A percentile compares a stretch with the other conserved stretches of the same genome.
Evolutionary conservation across 2,329 filamentous ascomycete genomes (phyloP).

Genomic region (Xylariales sp.): DNA sequence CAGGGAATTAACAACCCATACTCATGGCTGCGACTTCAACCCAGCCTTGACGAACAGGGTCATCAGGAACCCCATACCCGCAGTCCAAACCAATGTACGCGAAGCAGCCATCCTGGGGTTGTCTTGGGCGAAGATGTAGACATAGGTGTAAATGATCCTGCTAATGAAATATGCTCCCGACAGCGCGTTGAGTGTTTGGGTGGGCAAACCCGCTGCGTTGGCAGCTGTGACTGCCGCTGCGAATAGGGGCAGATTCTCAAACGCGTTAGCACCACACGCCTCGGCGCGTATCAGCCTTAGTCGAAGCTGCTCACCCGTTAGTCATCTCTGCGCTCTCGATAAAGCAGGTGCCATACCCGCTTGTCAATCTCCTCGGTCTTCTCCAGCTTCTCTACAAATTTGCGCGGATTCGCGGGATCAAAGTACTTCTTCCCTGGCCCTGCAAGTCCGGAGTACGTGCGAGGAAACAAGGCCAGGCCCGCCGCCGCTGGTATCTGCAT

Average conservation of each 20-base stretch:
- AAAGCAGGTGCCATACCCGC: slow-evolving; percentile 14
- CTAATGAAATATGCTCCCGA: slow-evolving; percentile 7
- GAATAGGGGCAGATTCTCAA: slow-evolving; percentile 13
- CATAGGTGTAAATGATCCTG: slow-evolving; percentile 10
- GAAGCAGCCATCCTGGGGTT: slow-evolving; percentile 16
- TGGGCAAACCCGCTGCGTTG: slow-evolving; percentile 8
- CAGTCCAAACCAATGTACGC: slow-evolving; percentile 21
- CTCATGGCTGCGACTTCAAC: slow-evolving; percentile 8
- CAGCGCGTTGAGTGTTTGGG: slow-evolving; percentile 7
- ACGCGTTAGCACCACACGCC: slow-evolving; percentile 6
- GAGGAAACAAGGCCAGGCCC: slow-evolving; percentile 20
- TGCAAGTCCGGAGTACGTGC: slow-evolving; percentile 25
- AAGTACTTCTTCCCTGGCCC: slow-evolving; percentile 23
- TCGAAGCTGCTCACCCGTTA: slow-evolving; percentile 12
- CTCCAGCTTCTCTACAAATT: slow-evolving; percentile 18
- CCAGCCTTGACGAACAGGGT: slow-evolving; percentile 23
- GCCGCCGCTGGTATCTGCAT: slow-evolving; percentile 22
- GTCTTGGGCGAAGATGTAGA: slow-evolving; percentile 12
- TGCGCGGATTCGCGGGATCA: slow-evolving; percentile 22
- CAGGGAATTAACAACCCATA: no score
- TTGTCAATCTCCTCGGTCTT: slow-evolving; percentile 22
- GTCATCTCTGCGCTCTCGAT: slow-evolving; percentile 3
- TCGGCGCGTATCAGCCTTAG: slow-evolving; percentile 13
- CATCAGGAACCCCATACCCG: slow-evolving; percentile 13
- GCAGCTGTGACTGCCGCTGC: slow-evolving; percentile 12